These are phyloP conservation scores for Carpinus fangiana DNA, from an alignment of 306 rosid species.

Conservation along the genomic window DNA sequence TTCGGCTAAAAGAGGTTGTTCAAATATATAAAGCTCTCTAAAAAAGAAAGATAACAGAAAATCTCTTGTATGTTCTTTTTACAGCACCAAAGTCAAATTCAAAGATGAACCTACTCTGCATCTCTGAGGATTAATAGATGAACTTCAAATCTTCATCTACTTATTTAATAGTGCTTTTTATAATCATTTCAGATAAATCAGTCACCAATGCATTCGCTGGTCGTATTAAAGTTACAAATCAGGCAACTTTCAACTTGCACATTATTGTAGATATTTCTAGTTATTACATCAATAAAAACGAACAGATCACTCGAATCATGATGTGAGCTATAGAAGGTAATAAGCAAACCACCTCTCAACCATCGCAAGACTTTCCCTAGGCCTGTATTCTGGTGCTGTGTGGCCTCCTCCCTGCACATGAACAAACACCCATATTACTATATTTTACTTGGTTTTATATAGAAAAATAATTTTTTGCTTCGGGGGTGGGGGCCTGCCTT, in stretches of 20 bases:
- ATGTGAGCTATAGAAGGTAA: background rate
- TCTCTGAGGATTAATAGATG: too few relatives aligned
- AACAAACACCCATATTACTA: background rate
- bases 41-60: too few relatives aligned
- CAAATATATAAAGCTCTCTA: too few relatives aligned
- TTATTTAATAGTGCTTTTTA: too few relatives aligned
- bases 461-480: background rate
- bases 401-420: slow-evolving; percentile 27
- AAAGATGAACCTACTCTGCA: too few relatives aligned
- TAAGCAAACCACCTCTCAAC: slow-evolving; percentile 21
- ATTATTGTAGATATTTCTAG: background rate
- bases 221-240: too few relatives aligned
- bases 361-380: slow-evolving; percentile 27
- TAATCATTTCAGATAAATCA: too few relatives aligned
- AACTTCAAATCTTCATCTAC: too few relatives aligned
- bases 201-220: too few relatives aligned
- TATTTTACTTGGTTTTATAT: background rate
- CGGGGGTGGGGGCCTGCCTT: slow-evolving; percentile 31
- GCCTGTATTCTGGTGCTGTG: slow-evolving; percentile 40
- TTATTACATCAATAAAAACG: background rate
- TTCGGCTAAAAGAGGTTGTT: too few relatives aligned
- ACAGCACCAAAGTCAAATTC: too few relatives aligned
- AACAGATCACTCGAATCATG: background rate
- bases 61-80: too few relatives aligned
- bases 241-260: background rate